Base-by-base conservation (phyloP, 306 rosid species). In the Vicia faba region DNA sequence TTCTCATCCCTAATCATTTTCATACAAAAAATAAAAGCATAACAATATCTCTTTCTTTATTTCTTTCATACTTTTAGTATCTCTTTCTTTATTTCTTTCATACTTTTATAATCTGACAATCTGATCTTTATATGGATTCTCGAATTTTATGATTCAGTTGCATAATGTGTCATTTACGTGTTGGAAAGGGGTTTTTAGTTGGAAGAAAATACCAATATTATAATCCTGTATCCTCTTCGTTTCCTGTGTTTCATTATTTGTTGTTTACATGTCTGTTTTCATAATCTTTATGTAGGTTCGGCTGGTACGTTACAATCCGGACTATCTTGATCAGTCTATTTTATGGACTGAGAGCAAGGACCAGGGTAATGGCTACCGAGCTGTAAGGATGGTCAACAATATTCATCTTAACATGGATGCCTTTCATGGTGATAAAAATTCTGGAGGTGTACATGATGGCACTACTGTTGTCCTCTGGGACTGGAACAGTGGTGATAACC, bases 371-470 rank as follows among this genome's bases (percentile, higher is more conserved):
- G 87, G 93, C 33, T 78, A 73, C 75, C 84, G 85, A 64, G 41
- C 97, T 72, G 56, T 91, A 45, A 86, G 93, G 77, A 91, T 91
- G 97, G 89, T 91, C 25, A 91, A 91, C 61, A 88, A 91, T 40
- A 7, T 86, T 79, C 86, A 3, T 26, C 92, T 91, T 49, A 84
- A 86, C 61, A 77, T 91, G 76, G 97, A 91, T 78, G 97, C 90
- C 15, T 88, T 64, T 74, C 96, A 86, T 20, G 97, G 96, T 4
- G 96, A 91, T 36, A 78, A 84, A 82, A 54, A 73, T 14, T 87
- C 95, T 62, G 97, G 92, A 36, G 97, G 97, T n/a, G 85, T 91
- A 20, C 96, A 48, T 58, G 91, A 91, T 74, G 96, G 96, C 74
- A 91, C 92, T 26, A 68, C 79, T 5, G 61, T 91, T 51, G 96